Evolutionary conservation across 2,329 filamentous ascomycete species (phyloP).

Genomic region (Incumbomyces delicatus): DNA sequence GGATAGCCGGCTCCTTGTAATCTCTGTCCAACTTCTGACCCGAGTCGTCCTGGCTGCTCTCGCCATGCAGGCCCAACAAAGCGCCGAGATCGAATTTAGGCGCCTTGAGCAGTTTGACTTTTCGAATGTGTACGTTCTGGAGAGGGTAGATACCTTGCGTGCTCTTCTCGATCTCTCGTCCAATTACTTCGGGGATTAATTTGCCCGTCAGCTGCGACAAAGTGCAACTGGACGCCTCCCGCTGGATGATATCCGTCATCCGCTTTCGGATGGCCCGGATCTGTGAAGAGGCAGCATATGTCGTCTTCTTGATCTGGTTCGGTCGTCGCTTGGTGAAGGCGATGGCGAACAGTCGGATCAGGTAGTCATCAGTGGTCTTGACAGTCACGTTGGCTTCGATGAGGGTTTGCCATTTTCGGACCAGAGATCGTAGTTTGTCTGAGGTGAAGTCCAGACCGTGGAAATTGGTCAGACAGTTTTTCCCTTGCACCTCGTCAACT

Average conservation of each 20-base stretch:
- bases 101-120: constrained; percentile 98
- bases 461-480: constrained; percentile 99
- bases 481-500: constrained; percentile 97
- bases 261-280: constrained; percentile 98
- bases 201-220: constrained; percentile 95
- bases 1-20: constrained; percentile 92
- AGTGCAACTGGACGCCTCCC: constrained; percentile 89
- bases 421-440: constrained; percentile 97
- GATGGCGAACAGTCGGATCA: constrained; percentile 96
- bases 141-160: constrained; percentile 99
- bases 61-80: constrained; percentile 92
- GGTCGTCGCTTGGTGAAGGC: constrained; percentile 98
- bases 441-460: constrained; percentile 99
- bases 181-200: constrained; percentile 98
- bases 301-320: constrained; percentile 99
- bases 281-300: constrained; percentile 93
- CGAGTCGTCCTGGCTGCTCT: constrained; percentile 90
- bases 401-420: constrained; percentile 98
- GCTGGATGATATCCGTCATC: constrained; percentile 98
- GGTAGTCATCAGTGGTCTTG: constrained; percentile 99
- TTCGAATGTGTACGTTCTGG: constrained; percentile 99
- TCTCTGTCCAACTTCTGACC: constrained; percentile 98
- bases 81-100: constrained; percentile 99
- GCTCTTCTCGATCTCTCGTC: constrained; percentile 98
- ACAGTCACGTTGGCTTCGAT: constrained; percentile 99